phyloP scores from a whole-genome alignment of 768 basidiomycete genomes.

The Podaxis pistillaris region DNA sequence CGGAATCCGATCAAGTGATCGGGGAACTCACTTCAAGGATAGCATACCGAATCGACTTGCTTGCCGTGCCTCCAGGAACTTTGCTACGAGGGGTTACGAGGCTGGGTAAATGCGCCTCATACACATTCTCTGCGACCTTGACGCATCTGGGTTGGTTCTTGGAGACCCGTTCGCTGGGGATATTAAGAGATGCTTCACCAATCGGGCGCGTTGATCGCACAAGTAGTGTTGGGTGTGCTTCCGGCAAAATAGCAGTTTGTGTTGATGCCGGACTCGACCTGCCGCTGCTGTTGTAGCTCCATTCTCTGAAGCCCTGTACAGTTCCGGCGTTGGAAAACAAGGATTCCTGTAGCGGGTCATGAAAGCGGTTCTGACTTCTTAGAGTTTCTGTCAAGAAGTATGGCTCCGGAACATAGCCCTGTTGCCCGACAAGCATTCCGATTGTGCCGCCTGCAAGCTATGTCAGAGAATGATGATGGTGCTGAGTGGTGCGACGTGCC shows the following conservation, averaged over 20 bases:
- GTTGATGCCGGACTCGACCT: slow-evolving; percentile 47
- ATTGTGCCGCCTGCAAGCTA: slow-evolving; percentile 67
- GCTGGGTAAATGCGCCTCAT: slow-evolving; percentile 72
- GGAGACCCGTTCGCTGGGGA: slow-evolving; percentile 22
- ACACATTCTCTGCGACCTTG: slow-evolving; percentile 59
- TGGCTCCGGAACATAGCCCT: slow-evolving; percentile 83
- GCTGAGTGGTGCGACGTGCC: slow-evolving; percentile 29
- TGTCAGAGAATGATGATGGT: slow-evolving; percentile 6
- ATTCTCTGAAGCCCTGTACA: slow-evolving; percentile 76
- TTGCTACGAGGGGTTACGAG: slow-evolving; percentile 76
- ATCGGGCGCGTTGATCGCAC: slow-evolving; percentile 76
- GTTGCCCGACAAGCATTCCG: slow-evolving; percentile 77
- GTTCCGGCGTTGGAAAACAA: slow-evolving; percentile 79
- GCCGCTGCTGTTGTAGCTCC: slow-evolving; percentile 59
- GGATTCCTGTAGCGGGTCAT: slow-evolving; percentile 87
- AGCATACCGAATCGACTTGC: slow-evolving; percentile 81
- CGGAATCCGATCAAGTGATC: slow-evolving; percentile 8
- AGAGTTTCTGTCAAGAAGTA: slow-evolving; percentile 86
- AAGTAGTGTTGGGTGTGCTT: slow-evolving; percentile 40
- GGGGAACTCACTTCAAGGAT: slow-evolving; percentile 63
- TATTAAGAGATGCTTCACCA: slow-evolving; percentile 40
- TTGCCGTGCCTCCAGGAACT: slow-evolving; percentile 55
- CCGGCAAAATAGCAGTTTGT: slow-evolving; percentile 21
- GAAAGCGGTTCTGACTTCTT: slow-evolving; percentile 80
- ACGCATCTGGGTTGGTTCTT: slow-evolving; percentile 37